Percentiles rank a stretch among this genome's conserved stretches.
These are phyloP conservation scores for Sonneratia caseolaris DNA, from an alignment of 345 rosid genomes.

Conservation along the genomic window DNA sequence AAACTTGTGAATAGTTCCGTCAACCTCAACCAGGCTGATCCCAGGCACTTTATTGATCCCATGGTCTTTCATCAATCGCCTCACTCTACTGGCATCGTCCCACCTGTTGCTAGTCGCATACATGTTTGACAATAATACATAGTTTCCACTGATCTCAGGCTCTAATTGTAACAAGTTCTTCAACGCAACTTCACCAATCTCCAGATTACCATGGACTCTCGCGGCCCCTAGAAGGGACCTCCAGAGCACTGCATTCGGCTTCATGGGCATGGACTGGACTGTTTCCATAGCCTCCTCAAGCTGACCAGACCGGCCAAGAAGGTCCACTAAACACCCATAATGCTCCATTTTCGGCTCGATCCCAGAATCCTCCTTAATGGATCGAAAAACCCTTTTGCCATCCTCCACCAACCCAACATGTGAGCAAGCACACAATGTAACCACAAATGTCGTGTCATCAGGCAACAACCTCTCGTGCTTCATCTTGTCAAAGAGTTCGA, in stretches of 20 bases:
- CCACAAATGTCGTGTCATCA: slow-evolving; percentile 44
- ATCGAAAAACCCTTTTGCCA: slow-evolving; percentile 35
- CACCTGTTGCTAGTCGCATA: slow-evolving; percentile 46
- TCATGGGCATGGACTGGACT: slow-evolving; percentile 47
- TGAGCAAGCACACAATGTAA: slow-evolving; percentile 49
- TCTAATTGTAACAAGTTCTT: slow-evolving; percentile 42
- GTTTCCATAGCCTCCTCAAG: slow-evolving; percentile 43
- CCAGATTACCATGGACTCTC: slow-evolving; percentile 38
- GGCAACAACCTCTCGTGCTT: slow-evolving; percentile 30
- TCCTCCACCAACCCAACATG: slow-evolving; percentile 47
- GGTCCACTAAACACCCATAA: slow-evolving; percentile 56
- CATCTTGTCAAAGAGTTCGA: slow-evolving; percentile 27
- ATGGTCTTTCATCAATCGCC: slow-evolving; percentile 50
- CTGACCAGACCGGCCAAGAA: slow-evolving; percentile 47
- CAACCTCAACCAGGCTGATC: slow-evolving; percentile 37
- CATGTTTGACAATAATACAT: slow-evolving; percentile 54
- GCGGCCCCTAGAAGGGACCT: slow-evolving; percentile 63
- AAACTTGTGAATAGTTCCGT: slow-evolving; percentile 34
- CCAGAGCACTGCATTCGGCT: slow-evolving; percentile 52
- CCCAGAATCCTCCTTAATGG: slow-evolving; percentile 30
- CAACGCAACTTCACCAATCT: slow-evolving; percentile 38
- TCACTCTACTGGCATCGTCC: slow-evolving; percentile 45
- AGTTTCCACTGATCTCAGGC: slow-evolving; percentile 45
- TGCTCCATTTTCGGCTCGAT: slow-evolving; percentile 52
- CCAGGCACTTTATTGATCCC: slow-evolving; percentile 44